Evolutionary conservation across 352 stramenopile species (phyloP).

Genomic region (Globisporangium alternatum): DNA sequence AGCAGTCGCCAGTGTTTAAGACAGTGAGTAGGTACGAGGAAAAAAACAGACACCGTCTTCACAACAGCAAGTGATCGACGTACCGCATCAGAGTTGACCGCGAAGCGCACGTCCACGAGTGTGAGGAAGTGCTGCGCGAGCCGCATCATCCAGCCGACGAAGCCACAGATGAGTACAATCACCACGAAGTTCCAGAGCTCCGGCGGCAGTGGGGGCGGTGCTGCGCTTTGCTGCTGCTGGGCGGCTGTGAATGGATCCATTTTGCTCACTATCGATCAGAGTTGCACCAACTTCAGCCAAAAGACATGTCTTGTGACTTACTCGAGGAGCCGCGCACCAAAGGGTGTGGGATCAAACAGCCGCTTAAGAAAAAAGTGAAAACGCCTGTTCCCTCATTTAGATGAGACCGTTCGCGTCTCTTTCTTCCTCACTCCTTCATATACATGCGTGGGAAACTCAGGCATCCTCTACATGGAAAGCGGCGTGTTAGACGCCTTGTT

Average conservation of each 20-base stretch:
- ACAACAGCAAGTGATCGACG: constrained; percentile 1
- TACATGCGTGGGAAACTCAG: background rate
- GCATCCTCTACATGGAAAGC: constrained; percentile 29
- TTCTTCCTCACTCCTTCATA: constrained; percentile 2
- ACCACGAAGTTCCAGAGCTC: constrained; percentile 65
- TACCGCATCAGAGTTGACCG: constrained; percentile 42
- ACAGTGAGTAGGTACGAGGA: background rate
- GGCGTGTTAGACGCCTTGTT: constrained; percentile 46
- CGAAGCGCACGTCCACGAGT: constrained; percentile 38
- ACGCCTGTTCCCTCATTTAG: constrained; percentile 1
- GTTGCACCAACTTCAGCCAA: background rate
- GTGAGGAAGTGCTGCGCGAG: constrained; percentile 36
- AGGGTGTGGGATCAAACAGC: background rate
- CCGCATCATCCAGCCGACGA: constrained; percentile 42
- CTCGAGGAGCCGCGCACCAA: background rate
- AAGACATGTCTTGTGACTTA: background rate
- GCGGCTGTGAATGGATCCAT: background rate
- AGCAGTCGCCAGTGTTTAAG: background rate
- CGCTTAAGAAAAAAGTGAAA: background rate
- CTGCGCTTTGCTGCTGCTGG: background rate
- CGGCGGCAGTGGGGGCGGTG: constrained; percentile 27
- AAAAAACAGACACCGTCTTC: background rate
- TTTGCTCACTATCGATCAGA: background rate
- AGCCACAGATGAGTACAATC: constrained; percentile 36
- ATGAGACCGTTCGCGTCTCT: background rate